Evolutionary conservation across 2,329 filamentous ascomycete genomes (phyloP).

Genomic region (Diplodia scrobiculata): DNA sequence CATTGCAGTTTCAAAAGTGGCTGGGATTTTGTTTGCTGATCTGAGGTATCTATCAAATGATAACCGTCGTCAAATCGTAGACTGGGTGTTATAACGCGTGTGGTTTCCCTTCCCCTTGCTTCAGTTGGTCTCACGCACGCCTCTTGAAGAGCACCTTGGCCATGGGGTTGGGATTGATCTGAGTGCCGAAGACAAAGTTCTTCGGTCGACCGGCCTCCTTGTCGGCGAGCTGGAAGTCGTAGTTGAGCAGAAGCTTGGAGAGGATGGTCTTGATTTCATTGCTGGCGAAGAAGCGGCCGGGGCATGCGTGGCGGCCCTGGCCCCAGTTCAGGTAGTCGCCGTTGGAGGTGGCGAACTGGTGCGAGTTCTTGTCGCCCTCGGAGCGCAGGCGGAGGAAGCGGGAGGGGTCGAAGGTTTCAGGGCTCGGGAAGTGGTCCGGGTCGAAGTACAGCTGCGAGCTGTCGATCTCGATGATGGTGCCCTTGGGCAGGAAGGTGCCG

Average conservation of each 20-base stretch:
- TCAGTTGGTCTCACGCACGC: background rate
- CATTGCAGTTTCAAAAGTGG: background rate
- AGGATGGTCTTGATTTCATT: slow-evolving; percentile 43
- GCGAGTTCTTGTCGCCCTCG: slow-evolving; percentile 21
- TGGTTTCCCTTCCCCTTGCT: background rate
- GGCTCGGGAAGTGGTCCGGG: slow-evolving; percentile 26
- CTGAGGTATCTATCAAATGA: background rate
- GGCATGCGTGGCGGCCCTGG: slow-evolving; percentile 40
- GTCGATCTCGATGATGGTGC: slow-evolving; percentile 31
- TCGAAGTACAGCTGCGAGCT: slow-evolving; percentile 29
- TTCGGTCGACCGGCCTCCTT: slow-evolving; percentile 17
- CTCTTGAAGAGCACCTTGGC: slow-evolving; percentile 8
- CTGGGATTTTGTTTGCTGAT: background rate
- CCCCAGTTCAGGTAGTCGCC: slow-evolving; percentile 36
- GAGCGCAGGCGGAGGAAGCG: slow-evolving; percentile 30
- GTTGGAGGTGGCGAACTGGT: slow-evolving; percentile 40
- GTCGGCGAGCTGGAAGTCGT: slow-evolving; percentile 35
- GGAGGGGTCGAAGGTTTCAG: slow-evolving; percentile 30
- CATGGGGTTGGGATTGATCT: slow-evolving; percentile 15
- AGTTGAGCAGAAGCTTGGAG: slow-evolving; percentile 36
- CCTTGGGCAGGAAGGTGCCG: slow-evolving; percentile 31
- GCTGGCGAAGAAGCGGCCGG: slow-evolving; percentile 41
- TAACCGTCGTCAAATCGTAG: background rate
- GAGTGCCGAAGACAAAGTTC: slow-evolving; percentile 22
- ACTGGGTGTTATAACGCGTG: background rate